Base-by-base conservation (phyloP, 2,329 filamentous ascomycete genomes). In the Aureobasidium zeae region DNA sequence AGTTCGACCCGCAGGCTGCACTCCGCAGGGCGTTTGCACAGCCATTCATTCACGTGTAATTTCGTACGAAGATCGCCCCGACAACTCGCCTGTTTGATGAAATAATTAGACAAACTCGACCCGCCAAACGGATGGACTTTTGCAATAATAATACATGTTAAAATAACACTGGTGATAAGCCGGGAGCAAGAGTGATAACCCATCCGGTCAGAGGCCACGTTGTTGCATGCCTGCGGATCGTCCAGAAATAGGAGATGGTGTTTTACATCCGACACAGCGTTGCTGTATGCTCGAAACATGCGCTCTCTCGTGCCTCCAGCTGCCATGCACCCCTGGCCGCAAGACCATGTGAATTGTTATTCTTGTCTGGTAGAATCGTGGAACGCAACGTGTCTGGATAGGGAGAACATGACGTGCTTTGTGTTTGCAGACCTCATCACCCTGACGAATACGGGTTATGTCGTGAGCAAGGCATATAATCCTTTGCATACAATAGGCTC, bases 11-110 rank as follows among this genome's bases (percentile, higher is more conserved):
- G 37, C 37, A 32, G 28, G 7, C 22, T 25, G 22, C 26, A 32
- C 25, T 30, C n/a, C n/a, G n/a, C n/a, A 41, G 20, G 20, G 28
- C 32, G 7, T 17, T 41, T 41, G 37, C 37, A 32, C 37, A 41
- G 37, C 36, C 36, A 32, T 32, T 31, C 13, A n/a, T n/a, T 41
- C 28, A 26, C 37, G 37, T 32, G 26, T 21, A 41, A 41, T 41
- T 19, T 32, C 37, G 37, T 28, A 21, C 10, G 21, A 6, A 39
- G 15, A 41, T 41, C 32, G 37, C 26, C 37, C 28, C 28, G 37
- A 32, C 37, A 41, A 41, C 37, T 41, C 19, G 25, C 26, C 36
- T 39, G 36, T 39, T 39, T 39, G 36, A 39, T 30, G 11, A 41
- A 10, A 22, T 10, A 31, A n/a, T 29, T 19, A n/a, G n/a, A n/a